A percentile compares a stretch with the other conserved stretches of the same genome.
Conservation (phyloP, 2,329 filamentous ascomycete species). For the Fusarium irregulare region DNA sequence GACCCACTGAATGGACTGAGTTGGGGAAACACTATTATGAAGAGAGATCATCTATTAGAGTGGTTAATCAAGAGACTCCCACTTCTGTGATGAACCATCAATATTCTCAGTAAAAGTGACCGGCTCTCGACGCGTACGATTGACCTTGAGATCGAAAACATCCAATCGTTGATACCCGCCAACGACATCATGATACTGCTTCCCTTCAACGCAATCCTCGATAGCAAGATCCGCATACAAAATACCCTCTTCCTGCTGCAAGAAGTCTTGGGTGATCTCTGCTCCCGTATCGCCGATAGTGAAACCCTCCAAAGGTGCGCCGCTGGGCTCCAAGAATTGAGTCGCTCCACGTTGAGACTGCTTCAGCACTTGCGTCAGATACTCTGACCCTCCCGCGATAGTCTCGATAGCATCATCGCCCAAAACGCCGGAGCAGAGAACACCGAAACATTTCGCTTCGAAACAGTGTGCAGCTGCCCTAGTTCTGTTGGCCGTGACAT, state of each 20-base stretch:
- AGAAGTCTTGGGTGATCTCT: conserved; percentile 46
- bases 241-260: conserved; percentile 61
- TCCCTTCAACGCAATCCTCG: conserved; percentile 62
- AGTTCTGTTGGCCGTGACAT: conserved; percentile 63
- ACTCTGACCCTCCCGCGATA: conserved; percentile 46
- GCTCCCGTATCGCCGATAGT: conserved; percentile 44
- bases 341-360: conserved; percentile 57
- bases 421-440: conserved; percentile 60
- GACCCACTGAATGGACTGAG: too few relatives aligned
- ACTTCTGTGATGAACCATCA: rapidly evolving
- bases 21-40: too few relatives aligned
- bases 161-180: conserved; percentile 67
- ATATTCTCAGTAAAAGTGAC: conserved; percentile 40
- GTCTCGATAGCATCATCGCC: conserved; percentile 53
- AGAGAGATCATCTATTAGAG: too few relatives aligned
- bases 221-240: conserved; percentile 64
- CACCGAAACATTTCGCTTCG: conserved; percentile 67
- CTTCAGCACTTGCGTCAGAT: conserved; percentile 50
- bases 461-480: conserved; percentile 67
- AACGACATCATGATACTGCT: conserved; percentile 68
- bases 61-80: background rate
- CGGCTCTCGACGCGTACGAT: conserved; percentile 54
- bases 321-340: conserved; percentile 64
- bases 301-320: conserved; percentile 54
- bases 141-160: conserved; percentile 63